Percentiles rank a stretch among this genome's conserved stretches.
Evolutionary conservation across 2,329 filamentous ascomycete species (phyloP).

Genomic region (Fusarium keratoplasticum): DNA sequence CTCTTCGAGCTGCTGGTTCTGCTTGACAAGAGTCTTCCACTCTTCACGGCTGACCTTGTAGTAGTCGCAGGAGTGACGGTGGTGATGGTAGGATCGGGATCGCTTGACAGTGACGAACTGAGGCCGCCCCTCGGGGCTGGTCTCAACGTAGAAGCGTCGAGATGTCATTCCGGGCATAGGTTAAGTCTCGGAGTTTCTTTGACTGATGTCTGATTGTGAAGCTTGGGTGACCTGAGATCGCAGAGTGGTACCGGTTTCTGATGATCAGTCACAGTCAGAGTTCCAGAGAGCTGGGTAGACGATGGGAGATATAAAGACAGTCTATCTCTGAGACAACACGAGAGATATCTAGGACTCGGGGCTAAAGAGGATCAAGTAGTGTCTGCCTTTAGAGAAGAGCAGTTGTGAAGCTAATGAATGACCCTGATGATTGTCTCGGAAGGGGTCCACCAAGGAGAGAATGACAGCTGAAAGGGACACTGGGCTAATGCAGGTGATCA

Average conservation of each 20-base stretch:
- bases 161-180: constrained; percentile 45
- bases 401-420: constrained; percentile 27
- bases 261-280: background rate
- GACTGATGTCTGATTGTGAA: background rate
- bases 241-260: background rate
- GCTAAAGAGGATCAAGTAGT: constrained; percentile 21
- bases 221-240: constrained; percentile 2
- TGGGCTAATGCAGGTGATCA: constrained; percentile 45
- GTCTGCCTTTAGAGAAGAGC: constrained; percentile 11
- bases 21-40: constrained; percentile 52
- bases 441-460: constrained; percentile 28
- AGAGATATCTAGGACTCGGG: constrained; percentile 7
- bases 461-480: constrained; percentile 38
- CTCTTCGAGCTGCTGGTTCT: constrained; percentile 51
- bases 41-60: constrained; percentile 51
- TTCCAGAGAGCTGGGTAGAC: constrained; percentile 4
- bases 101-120: constrained; percentile 56
- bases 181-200: constrained; percentile 2
- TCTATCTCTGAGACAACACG: background rate
- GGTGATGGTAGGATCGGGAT: constrained; percentile 52
- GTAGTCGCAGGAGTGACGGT: constrained; percentile 49
- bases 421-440: constrained; percentile 39
- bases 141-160: constrained; percentile 52
- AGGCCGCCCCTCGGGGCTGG: constrained; percentile 47
- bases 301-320: constrained; percentile 20